phyloP scores from a whole-genome alignment of 306 rosid genomes.

The Geum urbanum region DNA sequence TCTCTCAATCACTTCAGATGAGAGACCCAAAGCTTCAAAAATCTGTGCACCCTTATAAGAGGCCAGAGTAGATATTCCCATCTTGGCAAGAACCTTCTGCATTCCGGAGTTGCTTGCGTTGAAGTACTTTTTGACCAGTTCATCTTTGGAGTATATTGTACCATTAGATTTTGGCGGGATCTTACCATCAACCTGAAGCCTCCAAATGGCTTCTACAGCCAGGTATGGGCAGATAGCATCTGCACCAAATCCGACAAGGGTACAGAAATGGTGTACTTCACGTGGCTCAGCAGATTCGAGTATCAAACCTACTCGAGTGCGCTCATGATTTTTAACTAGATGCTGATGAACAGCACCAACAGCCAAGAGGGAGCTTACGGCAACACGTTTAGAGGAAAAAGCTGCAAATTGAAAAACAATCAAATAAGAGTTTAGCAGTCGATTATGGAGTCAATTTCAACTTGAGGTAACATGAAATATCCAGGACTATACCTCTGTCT shows the following conservation, averaged over 20 bases:
- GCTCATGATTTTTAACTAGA: constrained; percentile 84
- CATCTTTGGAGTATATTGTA: constrained; percentile 62
- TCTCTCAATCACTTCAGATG: constrained; percentile 82
- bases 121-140: constrained; percentile 77
- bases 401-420: constrained; percentile 41
- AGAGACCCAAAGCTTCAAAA: constrained; percentile 96
- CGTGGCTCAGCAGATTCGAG: constrained; percentile 99
- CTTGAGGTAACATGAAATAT: background rate
- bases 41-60: constrained; percentile 99
- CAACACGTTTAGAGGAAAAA: constrained; percentile 71
- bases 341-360: constrained; percentile 97
- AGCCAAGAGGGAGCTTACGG: constrained; percentile 93
- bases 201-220: constrained; percentile 86
- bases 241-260: constrained; percentile 92
- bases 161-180: constrained; percentile 76
- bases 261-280: constrained; percentile 98
- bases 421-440: background rate
- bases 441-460: background rate
- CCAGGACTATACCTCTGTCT: constrained; percentile 71
- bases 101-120: constrained; percentile 92
- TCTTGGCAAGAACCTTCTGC: constrained; percentile 99
- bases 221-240: constrained; percentile 94
- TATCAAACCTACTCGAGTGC: constrained; percentile 86
- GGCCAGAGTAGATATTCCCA: constrained; percentile 99
- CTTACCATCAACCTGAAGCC: constrained; percentile 93